Evolutionary conservation across 768 basidiomycete species (phyloP), one percentile per base, ranked within the genome.

Genomic region (Auricularia sp.): DNA sequence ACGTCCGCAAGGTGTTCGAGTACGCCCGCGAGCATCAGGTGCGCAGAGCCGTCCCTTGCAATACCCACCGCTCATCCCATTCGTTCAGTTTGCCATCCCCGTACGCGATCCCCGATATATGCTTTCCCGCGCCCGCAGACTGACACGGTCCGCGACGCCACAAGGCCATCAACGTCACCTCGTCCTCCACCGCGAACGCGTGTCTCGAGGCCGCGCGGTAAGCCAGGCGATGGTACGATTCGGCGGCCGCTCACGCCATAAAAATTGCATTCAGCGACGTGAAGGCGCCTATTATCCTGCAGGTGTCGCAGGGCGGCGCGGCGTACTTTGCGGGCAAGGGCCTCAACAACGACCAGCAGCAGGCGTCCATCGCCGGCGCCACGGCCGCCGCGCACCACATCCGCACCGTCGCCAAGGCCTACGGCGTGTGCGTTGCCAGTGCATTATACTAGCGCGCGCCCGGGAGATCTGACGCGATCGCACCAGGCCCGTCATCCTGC

Each of bases 251-350:
- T 59, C 24, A 47, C 42, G 33, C 6, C 18, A 33, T 33, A 7
- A 29, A 29, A 29, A 65, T 35, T 42, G 37, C 11, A 10, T 21
- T 56, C 71, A 92, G 92, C 69, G 97, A 98, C 76, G 85, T 91
- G 83, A 98, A 98, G 77, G 83, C 96, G 36, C 96, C 96, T 66
- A 94, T 99, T 79, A 98, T 99, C 77, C 80, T 98, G 71, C 97
- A 98, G 75, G 88, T 95, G 68, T 99, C 97, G 64, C 95, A 99
- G 76, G 97, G 97, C 65, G 97, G 97, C 71, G 84, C 86, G 67
- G 96, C 95, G 63, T 98, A 89, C 83, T 98, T 91, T 73, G 93
- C 93, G 56, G 97, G 97, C 67, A 99, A 99, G 77, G 96, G 95
- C 35, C 83, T 99, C 65, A 79, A 89, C 71, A 98, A 98, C 76